Base-by-base conservation (phyloP, 306 rosid species). In the Datisca glomerata region DNA sequence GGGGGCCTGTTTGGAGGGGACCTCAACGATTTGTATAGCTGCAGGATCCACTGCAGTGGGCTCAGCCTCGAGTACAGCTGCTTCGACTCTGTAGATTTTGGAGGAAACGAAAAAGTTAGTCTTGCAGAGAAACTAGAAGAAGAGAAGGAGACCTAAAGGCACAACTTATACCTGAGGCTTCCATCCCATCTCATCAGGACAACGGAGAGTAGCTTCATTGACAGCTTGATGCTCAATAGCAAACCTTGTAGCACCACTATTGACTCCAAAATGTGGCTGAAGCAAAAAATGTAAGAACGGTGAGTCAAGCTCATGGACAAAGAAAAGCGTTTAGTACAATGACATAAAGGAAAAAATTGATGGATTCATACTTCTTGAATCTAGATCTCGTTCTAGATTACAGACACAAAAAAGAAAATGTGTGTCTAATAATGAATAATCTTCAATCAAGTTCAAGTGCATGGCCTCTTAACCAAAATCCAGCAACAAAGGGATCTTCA, bases 161-260 rank as follows among this genome's bases (percentile, higher is more conserved):
- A n/a, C n/a, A n/a, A n/a, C n/a, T n/a, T n/a, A n/a, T 20, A 83
- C 95, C 95, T 77, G 93, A 21, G 98, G 98, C 61, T 89, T 80
- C 98, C 98, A 84, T 61, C 95, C 95, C 84, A 80, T 35, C 61
- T 89, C 95, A 71, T 89, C 98, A 32, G 93, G 98, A 68, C 95
- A 84, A 40, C 98, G 91, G 43, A 84, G 80, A 25, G 93, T 80
- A 40, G 98, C 95, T 51, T 89, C 98, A 41, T 89, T 89, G 56
- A 77, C 72, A 40, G 95, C 98, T 70, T 75, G 98, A 13, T 64
- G 83, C 80, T 89, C 98, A 34, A 89, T 40, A 12, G 95, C 98
- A 63, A 84, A 80, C 65, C 75, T 70, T 40, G 91, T 65, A 48
- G 98, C 98, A 53, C 93, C 93, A 51, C 98, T 84, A 55, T 84